Evolutionary conservation across 2,329 filamentous ascomycete genomes (phyloP).

Genomic region (Exophiala bonariae): DNA sequence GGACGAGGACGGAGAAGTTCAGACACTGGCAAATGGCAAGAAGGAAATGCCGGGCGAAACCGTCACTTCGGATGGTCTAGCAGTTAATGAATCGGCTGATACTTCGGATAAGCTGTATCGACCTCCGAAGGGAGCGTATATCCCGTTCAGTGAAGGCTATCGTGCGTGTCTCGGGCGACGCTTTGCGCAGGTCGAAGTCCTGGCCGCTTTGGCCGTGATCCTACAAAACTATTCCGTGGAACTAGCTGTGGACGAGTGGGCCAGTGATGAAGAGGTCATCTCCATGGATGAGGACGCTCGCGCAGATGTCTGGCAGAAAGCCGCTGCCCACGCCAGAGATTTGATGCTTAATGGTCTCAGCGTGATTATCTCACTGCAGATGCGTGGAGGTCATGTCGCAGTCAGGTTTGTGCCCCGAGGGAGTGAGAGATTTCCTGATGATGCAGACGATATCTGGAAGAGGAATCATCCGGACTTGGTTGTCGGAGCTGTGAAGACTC

Average conservation of each 20-base stretch:
- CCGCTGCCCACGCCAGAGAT: conserved; percentile 55
- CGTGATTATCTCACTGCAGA: conserved; percentile 70
- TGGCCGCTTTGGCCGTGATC: conserved; percentile 53
- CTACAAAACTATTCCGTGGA: conserved; percentile 65
- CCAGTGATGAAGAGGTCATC: conserved; percentile 54
- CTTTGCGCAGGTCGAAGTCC: conserved; percentile 59
- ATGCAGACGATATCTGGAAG: conserved; percentile 31
- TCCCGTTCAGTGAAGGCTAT: conserved; percentile 58
- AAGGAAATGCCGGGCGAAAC: conserved; percentile 22
- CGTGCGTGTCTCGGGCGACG: conserved; percentile 56
- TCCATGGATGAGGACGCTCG: conserved; percentile 50
- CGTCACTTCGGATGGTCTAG: conserved; percentile 32
- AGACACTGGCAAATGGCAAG: conserved; percentile 9
- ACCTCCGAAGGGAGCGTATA: conserved; percentile 53
- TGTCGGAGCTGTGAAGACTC: conserved; percentile 2
- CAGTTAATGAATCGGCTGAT: conserved; percentile 60
- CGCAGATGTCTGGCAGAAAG: conserved; percentile 60
- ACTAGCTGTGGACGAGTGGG: conserved; percentile 65
- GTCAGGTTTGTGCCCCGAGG: conserved; percentile 69
- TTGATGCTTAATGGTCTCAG: conserved; percentile 56
- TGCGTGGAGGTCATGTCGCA: conserved; percentile 62
- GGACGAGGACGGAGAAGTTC: conserved; percentile 28
- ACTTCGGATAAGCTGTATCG: conserved; percentile 63
- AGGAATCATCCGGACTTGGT: conserved; percentile 25
- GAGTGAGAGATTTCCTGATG: conserved; percentile 61